Base-by-base conservation (phyloP, 495 filamentous ascomycete genomes). In the Copromyces sp. region DNA sequence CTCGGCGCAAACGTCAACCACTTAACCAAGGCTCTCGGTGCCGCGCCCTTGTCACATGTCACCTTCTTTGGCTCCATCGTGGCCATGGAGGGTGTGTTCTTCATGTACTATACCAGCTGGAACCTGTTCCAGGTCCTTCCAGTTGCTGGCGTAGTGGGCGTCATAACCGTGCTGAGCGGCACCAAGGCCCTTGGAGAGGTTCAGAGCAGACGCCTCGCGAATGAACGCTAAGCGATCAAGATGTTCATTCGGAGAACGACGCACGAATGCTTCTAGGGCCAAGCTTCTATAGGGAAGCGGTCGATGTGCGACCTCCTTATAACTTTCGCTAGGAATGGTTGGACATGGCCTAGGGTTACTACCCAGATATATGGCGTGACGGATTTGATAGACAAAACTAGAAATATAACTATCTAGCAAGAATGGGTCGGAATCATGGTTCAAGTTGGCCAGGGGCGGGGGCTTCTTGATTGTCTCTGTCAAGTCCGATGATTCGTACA, bases 61-160 rank as follows among this genome's bases (percentile, higher is more conserved):
- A 77, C 91, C 59, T 97, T 98, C 83, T 90, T 95, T 73, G 90
- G 90, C 47, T 95, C 93, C 9, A 88, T 99, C 73, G 42, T 97
- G 37, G 88, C 89, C 14, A 90, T 99, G 84, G 95, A 99, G 81
- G 92, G 88, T 9, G 88, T 97, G 75, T 98, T 98, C 84, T 94
- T 94, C 86, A 81, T 97, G 80, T 99, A 99, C 86, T 99, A 98
- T 80, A 92, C 87, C 39, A 90, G 83, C 75, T 98, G 95, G 95
- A 97, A 90, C 76, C 84, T 99, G 65, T 99, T 98, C 87, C 91
- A 97, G 84, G 88, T 87, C 38, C 87, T 99, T 45, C 94, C 94
- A 11, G 90, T 89, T 69, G 89, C 89, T 74, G 87, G 85, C 41
- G 83, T 87, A 53, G 87, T 92, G 69, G 90, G 90, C 29, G 81